Percentiles rank a stretch among this genome's conserved stretches.
phyloP scores from a whole-genome alignment of 2,329 filamentous ascomycete species.

The Pseudocercospora macadamiae region DNA sequence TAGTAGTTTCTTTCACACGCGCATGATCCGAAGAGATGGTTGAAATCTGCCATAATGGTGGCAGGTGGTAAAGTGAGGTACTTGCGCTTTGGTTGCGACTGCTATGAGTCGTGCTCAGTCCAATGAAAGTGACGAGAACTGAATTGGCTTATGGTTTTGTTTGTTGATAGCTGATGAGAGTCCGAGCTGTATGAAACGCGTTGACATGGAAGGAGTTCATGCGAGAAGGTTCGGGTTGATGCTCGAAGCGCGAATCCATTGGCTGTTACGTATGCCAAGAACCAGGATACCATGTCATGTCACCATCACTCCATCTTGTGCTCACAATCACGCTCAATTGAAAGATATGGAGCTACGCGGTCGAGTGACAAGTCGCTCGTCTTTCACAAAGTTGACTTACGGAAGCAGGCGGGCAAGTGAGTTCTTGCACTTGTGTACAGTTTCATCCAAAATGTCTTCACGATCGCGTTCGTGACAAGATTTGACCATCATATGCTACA shows the following conservation, averaged over 20 bases:
- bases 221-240: conserved; percentile 9
- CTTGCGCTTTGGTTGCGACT: neutral
- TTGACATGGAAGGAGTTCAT: no score
- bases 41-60: conserved; percentile 22
- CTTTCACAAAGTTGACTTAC: no score
- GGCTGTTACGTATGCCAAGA: neutral
- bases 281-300: conserved; percentile 6
- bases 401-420: no score
- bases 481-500: no score
- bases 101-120: neutral
- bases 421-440: no score
- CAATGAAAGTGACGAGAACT: neutral
- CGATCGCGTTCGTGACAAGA: no score
- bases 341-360: no score
- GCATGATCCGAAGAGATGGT: conserved; percentile 71
- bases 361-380: no score
- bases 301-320: neutral
- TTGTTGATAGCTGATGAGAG: neutral
- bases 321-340: neutral
- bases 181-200: conserved; percentile 7
- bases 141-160: conserved; percentile 1
- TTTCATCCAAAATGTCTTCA: no score
- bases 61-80: no score
- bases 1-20: conserved; percentile 86
- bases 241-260: neutral